Conservation (phyloP, 495 filamentous ascomycete genomes). For the Penicillium silybi region DNA sequence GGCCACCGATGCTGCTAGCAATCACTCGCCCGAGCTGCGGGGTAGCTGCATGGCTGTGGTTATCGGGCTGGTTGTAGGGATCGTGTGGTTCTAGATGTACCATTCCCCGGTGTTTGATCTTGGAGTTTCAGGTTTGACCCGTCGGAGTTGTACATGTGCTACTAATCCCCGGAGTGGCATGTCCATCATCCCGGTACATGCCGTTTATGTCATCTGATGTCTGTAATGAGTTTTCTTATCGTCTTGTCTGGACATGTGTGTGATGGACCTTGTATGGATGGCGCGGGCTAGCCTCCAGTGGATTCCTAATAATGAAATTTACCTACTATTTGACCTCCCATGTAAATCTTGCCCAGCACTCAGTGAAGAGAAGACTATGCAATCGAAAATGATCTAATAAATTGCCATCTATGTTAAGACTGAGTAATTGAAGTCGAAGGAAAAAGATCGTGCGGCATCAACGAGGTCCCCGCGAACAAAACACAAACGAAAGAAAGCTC, state of each 20-base stretch:
- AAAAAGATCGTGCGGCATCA: neutral
- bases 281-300: constrained; percentile 26
- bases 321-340: neutral
- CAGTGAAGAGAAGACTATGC: neutral
- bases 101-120: neutral
- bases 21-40: constrained; percentile 27
- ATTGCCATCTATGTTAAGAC: neutral
- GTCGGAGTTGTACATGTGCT: neutral
- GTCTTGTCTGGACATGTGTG: constrained; percentile 7
- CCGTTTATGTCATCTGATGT: constrained; percentile 15
- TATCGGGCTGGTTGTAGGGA: constrained; percentile 37
- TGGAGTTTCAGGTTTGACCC: neutral
- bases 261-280: constrained; percentile 14
- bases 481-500: neutral
- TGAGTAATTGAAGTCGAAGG: neutral
- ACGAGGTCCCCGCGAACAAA: neutral
- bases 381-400: neutral
- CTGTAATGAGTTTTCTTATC: constrained; percentile 22
- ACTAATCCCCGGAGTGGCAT: neutral
- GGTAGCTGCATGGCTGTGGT: constrained; percentile 45
- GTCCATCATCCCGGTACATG: neutral
- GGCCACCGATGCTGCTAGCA: constrained; percentile 26
- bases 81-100: constrained; percentile 37
- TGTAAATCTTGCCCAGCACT: neutral
- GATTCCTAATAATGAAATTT: constrained; percentile 17